Conservation (phyloP, 202 grass and related monocot species). For the Eragrostis tef region DNA sequence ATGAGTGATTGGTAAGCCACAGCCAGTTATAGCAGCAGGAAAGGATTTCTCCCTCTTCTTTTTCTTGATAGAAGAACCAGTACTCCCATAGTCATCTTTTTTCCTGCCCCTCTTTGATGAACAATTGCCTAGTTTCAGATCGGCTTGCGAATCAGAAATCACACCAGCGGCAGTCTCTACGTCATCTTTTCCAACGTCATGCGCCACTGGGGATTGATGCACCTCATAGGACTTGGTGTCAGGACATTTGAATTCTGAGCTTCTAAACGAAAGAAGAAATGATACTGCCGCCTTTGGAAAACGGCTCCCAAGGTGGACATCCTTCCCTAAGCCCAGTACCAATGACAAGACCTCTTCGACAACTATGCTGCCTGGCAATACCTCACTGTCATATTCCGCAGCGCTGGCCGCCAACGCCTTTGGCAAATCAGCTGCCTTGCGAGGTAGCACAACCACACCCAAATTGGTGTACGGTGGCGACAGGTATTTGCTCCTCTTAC, state of each 20-base stretch:
- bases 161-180: neutral
- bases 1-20: slow-evolving; percentile 40
- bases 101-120: slow-evolving; percentile 44
- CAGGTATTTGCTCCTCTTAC: slow-evolving; percentile 95
- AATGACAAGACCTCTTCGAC: slow-evolving; percentile 41
- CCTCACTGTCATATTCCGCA: slow-evolving; percentile 28
- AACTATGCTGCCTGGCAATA: neutral
- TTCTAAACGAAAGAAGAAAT: slow-evolving; percentile 58
- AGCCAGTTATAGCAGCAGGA: neutral
- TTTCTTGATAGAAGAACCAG: slow-evolving; percentile 33
- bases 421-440: slow-evolving; percentile 26
- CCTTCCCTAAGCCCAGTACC: slow-evolving; percentile 34
- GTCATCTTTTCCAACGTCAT: neutral
- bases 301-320: slow-evolving; percentile 13
- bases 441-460: neutral
- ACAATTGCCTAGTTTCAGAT: slow-evolving; percentile 27
- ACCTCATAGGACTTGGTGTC: slow-evolving; percentile 22
- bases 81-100: slow-evolving; percentile 38
- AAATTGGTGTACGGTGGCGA: slow-evolving; percentile 76
- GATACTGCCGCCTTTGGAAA: slow-evolving; percentile 25
- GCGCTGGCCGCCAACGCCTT: neutral
- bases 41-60: slow-evolving; percentile 43
- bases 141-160: slow-evolving; percentile 19
- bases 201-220: slow-evolving; percentile 12
- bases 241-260: slow-evolving; percentile 31